These are phyloP conservation scores for Aspergillus sclerotiicarbonarius DNA, from an alignment of 495 filamentous ascomycete genomes.

Conservation along the genomic window DNA sequence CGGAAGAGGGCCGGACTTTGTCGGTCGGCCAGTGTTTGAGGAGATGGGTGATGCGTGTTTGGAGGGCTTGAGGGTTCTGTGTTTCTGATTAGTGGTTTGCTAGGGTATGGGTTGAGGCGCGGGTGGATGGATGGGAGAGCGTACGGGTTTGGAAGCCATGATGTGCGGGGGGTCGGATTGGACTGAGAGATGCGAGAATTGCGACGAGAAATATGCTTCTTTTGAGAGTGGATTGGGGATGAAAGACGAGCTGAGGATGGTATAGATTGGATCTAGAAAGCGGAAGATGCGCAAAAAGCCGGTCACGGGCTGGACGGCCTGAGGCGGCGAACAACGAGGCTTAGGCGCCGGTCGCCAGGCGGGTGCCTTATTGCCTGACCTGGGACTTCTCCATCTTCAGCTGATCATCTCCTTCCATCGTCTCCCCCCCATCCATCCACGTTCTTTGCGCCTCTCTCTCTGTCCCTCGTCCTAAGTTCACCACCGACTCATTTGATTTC, in stretches of 20 bases:
- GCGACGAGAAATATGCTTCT: not conserved
- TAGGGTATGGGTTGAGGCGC: not conserved
- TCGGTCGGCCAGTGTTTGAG: constrained; percentile 78
- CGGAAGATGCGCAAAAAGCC: constrained; percentile 10
- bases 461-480: not conserved
- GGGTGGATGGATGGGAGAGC: not conserved
- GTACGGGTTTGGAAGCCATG: constrained; percentile 1
- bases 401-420: constrained; percentile 18
- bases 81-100: constrained; percentile 25
- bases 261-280: not conserved
- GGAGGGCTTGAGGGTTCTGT: constrained; percentile 52
- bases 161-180: not conserved
- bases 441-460: constrained; percentile 6
- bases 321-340: constrained; percentile 12
- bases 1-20: constrained; percentile 66
- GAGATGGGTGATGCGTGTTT: constrained; percentile 52
- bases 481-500: constrained; percentile 6
- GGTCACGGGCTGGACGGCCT: constrained; percentile 17
- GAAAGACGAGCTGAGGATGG: not conserved
- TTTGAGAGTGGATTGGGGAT: too few species aligned
- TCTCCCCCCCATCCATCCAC: constrained; percentile 1
- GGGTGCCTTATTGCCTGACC: constrained; percentile 10
- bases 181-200: not conserved
- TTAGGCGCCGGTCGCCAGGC: constrained; percentile 5
- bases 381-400: constrained; percentile 8